Evolutionary conservation across 2,329 filamentous ascomycete genomes (phyloP).

Genomic region (Keithomyces neogunnii): DNA sequence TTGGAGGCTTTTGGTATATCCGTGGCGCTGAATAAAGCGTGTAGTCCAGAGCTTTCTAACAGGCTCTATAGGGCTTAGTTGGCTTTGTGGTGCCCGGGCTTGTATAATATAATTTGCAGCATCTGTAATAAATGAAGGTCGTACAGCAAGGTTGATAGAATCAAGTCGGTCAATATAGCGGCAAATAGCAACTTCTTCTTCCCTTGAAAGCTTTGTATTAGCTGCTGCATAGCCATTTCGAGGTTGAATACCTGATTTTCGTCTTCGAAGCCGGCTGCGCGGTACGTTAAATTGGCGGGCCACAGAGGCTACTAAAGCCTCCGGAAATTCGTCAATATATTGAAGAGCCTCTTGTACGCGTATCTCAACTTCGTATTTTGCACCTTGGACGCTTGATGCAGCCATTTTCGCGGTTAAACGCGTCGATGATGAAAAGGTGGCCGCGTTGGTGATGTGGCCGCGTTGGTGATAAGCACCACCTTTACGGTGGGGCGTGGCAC

Average conservation of each 20-base stretch:
- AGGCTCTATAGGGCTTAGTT: not conserved
- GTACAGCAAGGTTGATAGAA: slow-evolving; percentile 3
- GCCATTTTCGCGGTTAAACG: not conserved
- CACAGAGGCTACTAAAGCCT: not conserved
- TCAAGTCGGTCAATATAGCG: slow-evolving; percentile 4
- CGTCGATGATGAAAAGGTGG: not conserved
- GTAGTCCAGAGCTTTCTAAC: slow-evolving; percentile 4
- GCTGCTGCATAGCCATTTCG: not conserved
- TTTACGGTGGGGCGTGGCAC: not conserved
- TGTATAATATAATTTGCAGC: slow-evolving; percentile 7
- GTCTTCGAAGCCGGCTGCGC: not conserved
- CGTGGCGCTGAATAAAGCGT: slow-evolving; percentile 7
- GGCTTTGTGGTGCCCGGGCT: not conserved
- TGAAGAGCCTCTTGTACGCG: not conserved
- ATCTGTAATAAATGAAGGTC: slow-evolving; percentile 2
- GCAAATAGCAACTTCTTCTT: slow-evolving; percentile 5
- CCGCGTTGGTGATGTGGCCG: not conserved
- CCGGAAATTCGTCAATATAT: not conserved
- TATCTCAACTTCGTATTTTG: not conserved
- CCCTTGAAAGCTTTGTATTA: not conserved
- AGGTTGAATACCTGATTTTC: not conserved
- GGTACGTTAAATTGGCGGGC: not conserved
- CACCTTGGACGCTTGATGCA: not conserved
- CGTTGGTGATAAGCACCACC: not conserved
- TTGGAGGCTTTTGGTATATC: not conserved